Evolutionary conservation across 148 eudicot genomes (phyloP).

Genomic region (Agrostemma githago): DNA sequence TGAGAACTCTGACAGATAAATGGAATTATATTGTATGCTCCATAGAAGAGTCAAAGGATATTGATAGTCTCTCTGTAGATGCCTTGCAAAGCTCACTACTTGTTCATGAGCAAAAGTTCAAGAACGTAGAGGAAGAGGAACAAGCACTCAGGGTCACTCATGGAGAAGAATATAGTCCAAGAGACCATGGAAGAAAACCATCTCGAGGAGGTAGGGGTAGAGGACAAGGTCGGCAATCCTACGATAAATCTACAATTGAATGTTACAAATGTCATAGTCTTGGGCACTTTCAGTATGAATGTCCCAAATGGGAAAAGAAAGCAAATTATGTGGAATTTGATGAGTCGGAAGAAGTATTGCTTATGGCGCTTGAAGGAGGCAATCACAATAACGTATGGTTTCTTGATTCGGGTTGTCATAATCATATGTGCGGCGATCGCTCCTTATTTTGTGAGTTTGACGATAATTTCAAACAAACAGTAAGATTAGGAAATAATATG

Average conservation of each 20-base stretch:
- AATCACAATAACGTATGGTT: slow-evolving; percentile 1
- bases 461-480: not conserved
- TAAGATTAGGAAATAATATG: slow-evolving; percentile 2
- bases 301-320: too few relatives aligned
- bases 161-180: not conserved
- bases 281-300: too few relatives aligned
- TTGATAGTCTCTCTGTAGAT: not conserved
- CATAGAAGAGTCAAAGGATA: not conserved
- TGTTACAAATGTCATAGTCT: too few relatives aligned
- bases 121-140: not conserved
- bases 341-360: not conserved
- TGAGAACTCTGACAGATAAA: slow-evolving; percentile 1
- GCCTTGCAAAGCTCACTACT: not conserved
- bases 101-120: not conserved
- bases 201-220: not conserved
- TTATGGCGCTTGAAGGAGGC: not conserved
- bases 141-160: slow-evolving; percentile 6
- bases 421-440: slow-evolving; percentile 19
- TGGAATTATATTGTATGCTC: not conserved
- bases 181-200: not conserved
- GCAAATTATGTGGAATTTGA: not conserved
- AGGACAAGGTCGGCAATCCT: too few relatives aligned
- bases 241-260: too few relatives aligned
- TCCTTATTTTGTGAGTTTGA: slow-evolving; percentile 5
- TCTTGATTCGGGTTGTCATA: slow-evolving; percentile 15